Evolutionary conservation across 495 filamentous ascomycete species (phyloP).

Genomic region (Penicillium ucsense): DNA sequence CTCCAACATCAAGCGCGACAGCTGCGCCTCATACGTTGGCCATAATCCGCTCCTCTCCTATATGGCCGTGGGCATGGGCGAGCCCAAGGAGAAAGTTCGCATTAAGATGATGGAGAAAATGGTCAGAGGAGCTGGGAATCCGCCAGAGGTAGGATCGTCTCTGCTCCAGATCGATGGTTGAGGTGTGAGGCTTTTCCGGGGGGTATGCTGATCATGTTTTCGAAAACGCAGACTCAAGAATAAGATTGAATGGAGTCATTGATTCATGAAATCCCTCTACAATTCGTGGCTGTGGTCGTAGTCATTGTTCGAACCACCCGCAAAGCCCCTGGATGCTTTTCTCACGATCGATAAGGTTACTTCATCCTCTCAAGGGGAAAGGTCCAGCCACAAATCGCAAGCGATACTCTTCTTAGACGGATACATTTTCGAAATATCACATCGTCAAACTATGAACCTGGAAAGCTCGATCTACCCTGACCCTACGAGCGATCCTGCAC

Average conservation of each 20-base stretch:
- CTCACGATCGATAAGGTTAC: too few relatives aligned
- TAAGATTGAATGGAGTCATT: neutral
- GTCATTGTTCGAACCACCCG: too few relatives aligned
- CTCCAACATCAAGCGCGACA: conserved; percentile 82
- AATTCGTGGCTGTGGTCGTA: too few relatives aligned
- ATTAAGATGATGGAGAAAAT: conserved; percentile 80
- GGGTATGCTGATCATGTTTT: conserved; percentile 3
- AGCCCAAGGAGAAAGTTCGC: conserved; percentile 69
- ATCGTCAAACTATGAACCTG: too few relatives aligned
- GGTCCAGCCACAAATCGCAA: too few relatives aligned
- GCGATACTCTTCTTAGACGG: too few relatives aligned
- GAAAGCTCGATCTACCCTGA: too few relatives aligned
- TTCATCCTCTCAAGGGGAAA: too few relatives aligned
- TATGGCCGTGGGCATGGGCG: conserved; percentile 80
- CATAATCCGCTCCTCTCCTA: conserved; percentile 86
- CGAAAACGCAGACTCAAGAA: conserved; percentile 15
- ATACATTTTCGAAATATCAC: too few relatives aligned
- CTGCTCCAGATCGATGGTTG: neutral
- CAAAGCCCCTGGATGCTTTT: too few relatives aligned
- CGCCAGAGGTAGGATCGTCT: conserved; percentile 47
- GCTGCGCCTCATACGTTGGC: conserved; percentile 73
- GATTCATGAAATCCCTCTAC: too few relatives aligned
- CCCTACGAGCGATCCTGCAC: too few relatives aligned
- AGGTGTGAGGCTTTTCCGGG: neutral
- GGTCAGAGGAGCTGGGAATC: conserved; percentile 81